Percentiles rank a stretch among this genome's conserved stretches.
phyloP scores from a whole-genome alignment of 352 stramenopile species.

The Pythium rhizo-oryzae region DNA sequence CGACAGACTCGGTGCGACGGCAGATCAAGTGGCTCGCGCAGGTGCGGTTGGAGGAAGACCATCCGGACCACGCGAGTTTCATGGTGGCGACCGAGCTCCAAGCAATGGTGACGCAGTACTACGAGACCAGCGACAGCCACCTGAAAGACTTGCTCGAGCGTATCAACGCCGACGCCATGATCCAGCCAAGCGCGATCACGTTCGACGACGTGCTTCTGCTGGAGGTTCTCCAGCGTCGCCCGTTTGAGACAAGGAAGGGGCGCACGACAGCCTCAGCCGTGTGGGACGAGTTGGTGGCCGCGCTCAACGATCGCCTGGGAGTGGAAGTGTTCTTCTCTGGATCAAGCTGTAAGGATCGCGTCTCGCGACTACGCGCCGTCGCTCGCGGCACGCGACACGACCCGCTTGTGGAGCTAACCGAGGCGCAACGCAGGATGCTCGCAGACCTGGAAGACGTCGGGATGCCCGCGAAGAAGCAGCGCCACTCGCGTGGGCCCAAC shows the following conservation, averaged over 20 bases:
- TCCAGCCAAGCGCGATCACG: background rate
- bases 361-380: constrained; percentile 6
- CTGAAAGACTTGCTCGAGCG: constrained; percentile 1
- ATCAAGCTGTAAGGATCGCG: constrained; percentile 13
- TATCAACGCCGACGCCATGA: background rate
- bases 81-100: background rate
- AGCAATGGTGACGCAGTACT: constrained; percentile 8
- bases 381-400: constrained; percentile 8
- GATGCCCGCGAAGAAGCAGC: background rate
- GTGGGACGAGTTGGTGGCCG: constrained; percentile 7
- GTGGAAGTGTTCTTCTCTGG: constrained; percentile 15
- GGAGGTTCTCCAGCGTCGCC: constrained; percentile 2
- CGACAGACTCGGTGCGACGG: background rate
- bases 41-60: constrained; percentile 2
- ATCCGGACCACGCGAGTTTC: constrained; percentile 3
- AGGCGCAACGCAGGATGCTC: constrained; percentile 6
- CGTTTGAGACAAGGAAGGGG: background rate
- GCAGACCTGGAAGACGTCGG: background rate
- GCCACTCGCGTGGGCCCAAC: background rate
- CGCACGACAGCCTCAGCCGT: background rate
- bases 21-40: constrained; percentile 18
- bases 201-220: constrained; percentile 17
- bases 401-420: constrained; percentile 1
- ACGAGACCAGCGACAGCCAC: constrained; percentile 1
- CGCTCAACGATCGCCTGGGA: constrained; percentile 4